These are phyloP conservation scores for Lichtheimia corymbifera DNA, from an alignment of 371 early-diverging fungal species.

Conservation along the genomic window DNA sequence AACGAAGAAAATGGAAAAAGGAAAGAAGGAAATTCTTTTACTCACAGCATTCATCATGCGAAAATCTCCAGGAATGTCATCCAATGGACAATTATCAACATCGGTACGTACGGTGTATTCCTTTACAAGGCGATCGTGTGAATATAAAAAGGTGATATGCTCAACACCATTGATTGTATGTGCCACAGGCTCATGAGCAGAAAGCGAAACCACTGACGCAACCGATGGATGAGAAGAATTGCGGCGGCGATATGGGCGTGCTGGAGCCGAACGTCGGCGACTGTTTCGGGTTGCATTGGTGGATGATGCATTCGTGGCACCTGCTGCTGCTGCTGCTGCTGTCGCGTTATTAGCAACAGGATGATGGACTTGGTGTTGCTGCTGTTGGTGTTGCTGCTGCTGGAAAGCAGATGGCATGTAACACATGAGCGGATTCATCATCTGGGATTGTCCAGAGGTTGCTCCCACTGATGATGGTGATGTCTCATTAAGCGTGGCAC, in stretches of 20 bases:
- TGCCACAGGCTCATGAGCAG: slow-evolving; percentile 52
- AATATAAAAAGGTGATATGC: slow-evolving; percentile 67
- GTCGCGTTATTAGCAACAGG: not conserved
- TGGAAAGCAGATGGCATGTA: slow-evolving; percentile 2
- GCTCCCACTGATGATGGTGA: not conserved
- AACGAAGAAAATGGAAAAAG: not conserved
- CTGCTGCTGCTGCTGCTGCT: slow-evolving; percentile 3
- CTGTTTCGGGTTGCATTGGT: slow-evolving; percentile 3
- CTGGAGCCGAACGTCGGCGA: slow-evolving; percentile 10
- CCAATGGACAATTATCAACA: slow-evolving; percentile 64
- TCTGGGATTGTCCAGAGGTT: not conserved
- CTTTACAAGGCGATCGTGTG: slow-evolving; percentile 61
- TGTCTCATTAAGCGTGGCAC: not conserved
- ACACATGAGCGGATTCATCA: slow-evolving; percentile 1
- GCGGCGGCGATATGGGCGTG: slow-evolving; percentile 29
- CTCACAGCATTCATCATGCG: slow-evolving; percentile 70
- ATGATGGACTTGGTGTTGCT: not conserved
- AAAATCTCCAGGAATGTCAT: slow-evolving; percentile 67
- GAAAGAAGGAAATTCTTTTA: not conserved
- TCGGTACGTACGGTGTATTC: slow-evolving; percentile 81
- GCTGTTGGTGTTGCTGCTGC: slow-evolving; percentile 2
- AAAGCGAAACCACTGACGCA: slow-evolving; percentile 50
- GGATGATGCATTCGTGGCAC: not conserved
- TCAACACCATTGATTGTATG: slow-evolving; percentile 56
- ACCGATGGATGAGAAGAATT: slow-evolving; percentile 48